These are phyloP conservation scores for Podaxis rugospora DNA, from an alignment of 768 basidiomycete species.

Conservation along the genomic window DNA sequence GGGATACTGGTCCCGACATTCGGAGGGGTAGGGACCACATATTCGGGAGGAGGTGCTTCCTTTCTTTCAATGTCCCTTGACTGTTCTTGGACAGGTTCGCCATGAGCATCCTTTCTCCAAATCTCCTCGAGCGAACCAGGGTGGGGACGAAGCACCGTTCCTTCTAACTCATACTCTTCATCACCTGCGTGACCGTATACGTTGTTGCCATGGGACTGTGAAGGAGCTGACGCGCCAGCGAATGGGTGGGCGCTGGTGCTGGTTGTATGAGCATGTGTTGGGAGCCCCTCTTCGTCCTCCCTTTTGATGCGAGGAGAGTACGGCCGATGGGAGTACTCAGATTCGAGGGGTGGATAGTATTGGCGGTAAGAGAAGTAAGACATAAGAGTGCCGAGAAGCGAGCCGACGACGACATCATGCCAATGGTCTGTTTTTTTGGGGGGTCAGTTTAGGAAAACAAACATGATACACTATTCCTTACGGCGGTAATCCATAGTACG, in stretches of 20 bases:
- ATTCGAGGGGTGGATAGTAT: constrained; percentile 74
- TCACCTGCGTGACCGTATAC: constrained; percentile 1
- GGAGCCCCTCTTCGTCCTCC: constrained; percentile 40
- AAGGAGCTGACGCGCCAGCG: constrained; percentile 3
- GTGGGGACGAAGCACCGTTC: constrained; percentile 29
- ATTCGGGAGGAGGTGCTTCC: not conserved
- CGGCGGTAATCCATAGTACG: constrained; percentile 92
- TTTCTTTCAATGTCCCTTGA: not conserved
- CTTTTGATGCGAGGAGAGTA: constrained; percentile 62
- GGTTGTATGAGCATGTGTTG: constrained; percentile 21
- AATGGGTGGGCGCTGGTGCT: not conserved
- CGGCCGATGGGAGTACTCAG: constrained; percentile 62
- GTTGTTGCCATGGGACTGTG: constrained; percentile 10
- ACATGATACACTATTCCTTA: constrained; percentile 29
- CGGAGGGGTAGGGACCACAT: not conserved
- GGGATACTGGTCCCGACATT: not conserved
- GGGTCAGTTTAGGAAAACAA: not conserved
- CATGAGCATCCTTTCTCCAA: constrained; percentile 11
- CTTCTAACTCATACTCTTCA: constrained; percentile 22
- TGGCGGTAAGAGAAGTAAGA: constrained; percentile 79
- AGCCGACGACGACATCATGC: constrained; percentile 85
- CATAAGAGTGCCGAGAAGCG: constrained; percentile 64
- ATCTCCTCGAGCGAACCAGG: constrained; percentile 9
- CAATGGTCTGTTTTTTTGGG: constrained; percentile 52
- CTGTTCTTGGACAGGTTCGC: constrained; percentile 2